Percentiles rank a stretch among this genome's conserved stretches.
phyloP scores from a whole-genome alignment of 495 filamentous ascomycete genomes.

The Darksidea phi region DNA sequence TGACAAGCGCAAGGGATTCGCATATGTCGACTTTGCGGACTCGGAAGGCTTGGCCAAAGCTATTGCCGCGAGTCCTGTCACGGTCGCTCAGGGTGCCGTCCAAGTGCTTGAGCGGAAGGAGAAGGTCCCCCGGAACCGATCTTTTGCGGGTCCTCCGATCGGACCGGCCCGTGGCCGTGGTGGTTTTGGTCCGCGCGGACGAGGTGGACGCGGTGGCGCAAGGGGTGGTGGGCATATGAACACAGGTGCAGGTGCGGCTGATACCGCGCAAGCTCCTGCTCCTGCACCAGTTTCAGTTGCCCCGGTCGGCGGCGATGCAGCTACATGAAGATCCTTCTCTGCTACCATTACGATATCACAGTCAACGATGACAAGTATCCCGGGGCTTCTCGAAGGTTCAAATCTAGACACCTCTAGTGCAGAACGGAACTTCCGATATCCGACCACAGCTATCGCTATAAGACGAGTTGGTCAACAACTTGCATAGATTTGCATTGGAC shows the following conservation, averaged over 20 bases:
- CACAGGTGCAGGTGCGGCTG: constrained; percentile 1
- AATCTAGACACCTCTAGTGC: too few relatives aligned
- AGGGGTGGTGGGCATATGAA: constrained; percentile 37
- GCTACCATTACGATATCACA: too few relatives aligned
- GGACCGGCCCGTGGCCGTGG: constrained; percentile 40
- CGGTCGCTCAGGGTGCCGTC: constrained; percentile 79
- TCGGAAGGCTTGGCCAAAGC: constrained; percentile 70
- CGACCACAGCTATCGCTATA: too few relatives aligned
- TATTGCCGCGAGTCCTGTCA: constrained; percentile 74
- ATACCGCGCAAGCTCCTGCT: not conserved
- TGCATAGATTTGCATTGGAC: too few relatives aligned
- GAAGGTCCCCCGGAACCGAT: constrained; percentile 27
- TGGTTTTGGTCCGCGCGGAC: constrained; percentile 36
- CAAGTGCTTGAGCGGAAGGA: constrained; percentile 82
- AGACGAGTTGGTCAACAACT: too few relatives aligned
- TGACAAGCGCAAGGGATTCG: constrained; percentile 89
- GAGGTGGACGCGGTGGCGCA: constrained; percentile 46
- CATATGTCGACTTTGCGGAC: constrained; percentile 80
- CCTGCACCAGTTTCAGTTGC: constrained; percentile 5
- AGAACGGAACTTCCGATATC: too few relatives aligned
- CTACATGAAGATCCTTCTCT: not conserved
- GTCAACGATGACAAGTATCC: too few relatives aligned
- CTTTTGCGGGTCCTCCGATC: constrained; percentile 24
- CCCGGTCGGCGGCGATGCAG: not conserved
- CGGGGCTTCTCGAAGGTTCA: too few relatives aligned